Evolutionary conservation across 2,329 filamentous ascomycete species (phyloP), one percentile per base, ranked within the genome.

Genomic region (Fusarium phyllophilum): DNA sequence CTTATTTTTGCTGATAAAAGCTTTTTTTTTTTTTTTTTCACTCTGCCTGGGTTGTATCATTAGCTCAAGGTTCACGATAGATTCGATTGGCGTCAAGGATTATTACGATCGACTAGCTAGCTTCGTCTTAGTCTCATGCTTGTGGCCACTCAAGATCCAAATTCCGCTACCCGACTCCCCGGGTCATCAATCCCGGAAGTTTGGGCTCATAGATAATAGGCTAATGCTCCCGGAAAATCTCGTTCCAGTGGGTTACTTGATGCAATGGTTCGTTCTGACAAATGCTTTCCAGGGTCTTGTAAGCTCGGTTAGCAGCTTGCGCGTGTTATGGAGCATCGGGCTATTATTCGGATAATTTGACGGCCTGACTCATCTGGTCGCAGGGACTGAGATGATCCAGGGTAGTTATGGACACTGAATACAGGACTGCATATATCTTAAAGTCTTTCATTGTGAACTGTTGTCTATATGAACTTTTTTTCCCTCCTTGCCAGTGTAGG

Each of bases 291-390:
- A 55, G 34, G 51, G 24, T 55, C 51, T 6, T 29, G 51, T 54
- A 39, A 39, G 34, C 34, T 54, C 34, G 34, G 20, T 39, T 41
- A 52, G 31, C 49, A 26, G 2, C 9, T 20, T 26, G n/a, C n/a
- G 6, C 0, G 3, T 2, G 15, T 7, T n/a, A 26, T 31, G 15
- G 5, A 2, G 8, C 13, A 9, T 24, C 22, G 22, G 54, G 54
- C 26, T 56, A 26, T 56, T 56, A 8, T 33, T 33, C 54, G 22
- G 54, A 5, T 56, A 56, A 26, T 5, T 6, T 3, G 1, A 10
- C 14, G 20, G 34, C 34, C 34, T 55, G 24, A 55, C 34, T 54
- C 34, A 54, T n/a, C 7, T 2, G 5, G 14, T 3, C 24, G 10
- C 26, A 20, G 8, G 14, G 15, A 15, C 2, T 26, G 26, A 14